Evolutionary conservation across 2,329 filamentous ascomycete genomes (phyloP), one percentile per base, ranked within the genome.

Genomic region (Colletotrichum aenigma): DNA sequence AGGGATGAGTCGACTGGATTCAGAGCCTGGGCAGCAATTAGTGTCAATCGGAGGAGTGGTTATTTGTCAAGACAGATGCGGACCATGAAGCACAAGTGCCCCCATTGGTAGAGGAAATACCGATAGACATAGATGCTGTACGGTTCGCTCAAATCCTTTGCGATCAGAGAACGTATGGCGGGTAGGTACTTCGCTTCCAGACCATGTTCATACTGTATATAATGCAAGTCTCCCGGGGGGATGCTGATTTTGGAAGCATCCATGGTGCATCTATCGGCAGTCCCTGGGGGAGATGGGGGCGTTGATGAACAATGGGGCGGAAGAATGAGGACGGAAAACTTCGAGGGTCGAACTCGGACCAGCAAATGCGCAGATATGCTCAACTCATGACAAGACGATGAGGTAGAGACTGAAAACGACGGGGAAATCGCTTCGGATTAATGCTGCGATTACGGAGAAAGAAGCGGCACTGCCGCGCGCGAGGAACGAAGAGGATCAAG

Each of bases 121-220:
- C 97, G 93, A 85, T 98, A 99, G 74, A 99, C 97, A 87, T 99
- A 99, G 83, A 99, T 98, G 86, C 96, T 98, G 85, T 99, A 99
- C 2, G 97, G 97, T 85, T 99, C 97, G 79, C 96, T 98, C 66
- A 99, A 90, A 83, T 98, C 97, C 81, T 96, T 98, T 60, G 96
- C 97, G 81, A 99, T 99, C 82, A 99, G 87, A 73, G 96, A 93
- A 71, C 96, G 93, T 85, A 99, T 98, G 56, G 95, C 93, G 43
- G 96, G 93, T 56, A 99, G 92, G 83, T 97, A 91, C 83, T 90
- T 84, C 58, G 88, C 85, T 80, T 93, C 92, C 24, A 93, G 86
- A 12, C 84, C 83, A 82, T 93, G 91, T 74, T 91, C 87, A 80
- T 93, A 93, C 80, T 92, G 91, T 38, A 92, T 86, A 80, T 92